These are phyloP conservation scores for Corymbia maculata DNA, from an alignment of 345 rosid genomes.

Conservation along the genomic window DNA sequence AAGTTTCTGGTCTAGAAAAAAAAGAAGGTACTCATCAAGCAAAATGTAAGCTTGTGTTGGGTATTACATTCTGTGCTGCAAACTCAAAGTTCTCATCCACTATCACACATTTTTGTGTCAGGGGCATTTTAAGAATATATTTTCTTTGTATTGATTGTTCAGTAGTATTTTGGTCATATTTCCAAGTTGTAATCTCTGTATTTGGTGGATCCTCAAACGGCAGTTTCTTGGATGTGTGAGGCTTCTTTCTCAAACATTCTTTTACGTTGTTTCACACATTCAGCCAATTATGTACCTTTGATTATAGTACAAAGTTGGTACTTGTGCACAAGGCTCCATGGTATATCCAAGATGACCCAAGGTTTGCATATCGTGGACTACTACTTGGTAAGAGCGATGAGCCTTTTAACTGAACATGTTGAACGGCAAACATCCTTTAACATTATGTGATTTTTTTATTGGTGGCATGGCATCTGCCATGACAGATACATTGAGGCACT, in stretches of 20 bases:
- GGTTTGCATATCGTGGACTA: constrained; percentile 78
- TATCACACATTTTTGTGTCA: not conserved
- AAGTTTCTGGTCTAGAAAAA: not conserved
- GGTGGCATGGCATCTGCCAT: not conserved
- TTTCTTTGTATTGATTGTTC: not conserved
- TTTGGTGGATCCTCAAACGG: not conserved
- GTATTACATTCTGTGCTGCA: not conserved
- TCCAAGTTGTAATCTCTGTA: not conserved
- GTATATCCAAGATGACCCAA: constrained; percentile 73
- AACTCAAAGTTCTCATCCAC: not conserved
- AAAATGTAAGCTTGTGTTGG: not conserved
- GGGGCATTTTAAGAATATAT: not conserved
- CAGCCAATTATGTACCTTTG: constrained; percentile 79
- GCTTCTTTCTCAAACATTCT: not conserved
- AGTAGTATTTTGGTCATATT: not conserved
- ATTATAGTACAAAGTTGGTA: constrained; percentile 56
- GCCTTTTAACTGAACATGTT: not conserved
- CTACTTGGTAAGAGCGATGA: constrained; percentile 41
- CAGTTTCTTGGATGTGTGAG: not conserved
- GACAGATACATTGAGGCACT: constrained; percentile 89
- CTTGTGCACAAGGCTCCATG: constrained; percentile 71
- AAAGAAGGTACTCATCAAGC: not conserved
- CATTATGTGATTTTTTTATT: not conserved
- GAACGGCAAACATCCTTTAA: not conserved
- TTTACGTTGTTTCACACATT: constrained; percentile 53